Percentiles rank a stretch among this genome's conserved stretches.
Conservation (phyloP, 2,329 filamentous ascomycete genomes). For the Fusarium sp. region DNA sequence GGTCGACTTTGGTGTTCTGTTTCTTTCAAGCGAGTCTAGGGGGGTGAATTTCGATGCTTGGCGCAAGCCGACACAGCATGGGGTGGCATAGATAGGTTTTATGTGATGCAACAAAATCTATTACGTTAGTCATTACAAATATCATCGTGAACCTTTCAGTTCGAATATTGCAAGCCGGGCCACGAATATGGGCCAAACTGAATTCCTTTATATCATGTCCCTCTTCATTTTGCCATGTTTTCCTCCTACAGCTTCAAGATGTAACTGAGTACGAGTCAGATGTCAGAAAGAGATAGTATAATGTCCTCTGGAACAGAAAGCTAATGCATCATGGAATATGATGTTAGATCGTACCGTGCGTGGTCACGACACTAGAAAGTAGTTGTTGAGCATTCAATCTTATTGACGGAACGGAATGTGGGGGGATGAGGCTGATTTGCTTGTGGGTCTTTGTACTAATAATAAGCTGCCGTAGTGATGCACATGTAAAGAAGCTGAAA, state of each 20-base stretch:
- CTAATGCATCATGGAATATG: neutral
- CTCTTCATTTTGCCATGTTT: neutral
- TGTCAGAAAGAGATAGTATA: neutral
- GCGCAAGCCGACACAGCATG: constrained; percentile 1
- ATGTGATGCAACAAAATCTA: constrained; percentile 19
- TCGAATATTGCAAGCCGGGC: neutral
- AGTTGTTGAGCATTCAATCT: neutral
- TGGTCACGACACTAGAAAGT: neutral
- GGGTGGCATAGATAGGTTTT: constrained; percentile 7
- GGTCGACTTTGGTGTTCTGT: neutral
- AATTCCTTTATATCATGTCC: neutral
- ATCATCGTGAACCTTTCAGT: neutral
- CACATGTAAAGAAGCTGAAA: neutral
- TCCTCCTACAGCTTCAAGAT: neutral
- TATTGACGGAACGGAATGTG: neutral
- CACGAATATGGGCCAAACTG: neutral
- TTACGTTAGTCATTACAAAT: neutral
- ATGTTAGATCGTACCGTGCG: neutral
- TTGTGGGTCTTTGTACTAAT: neutral
- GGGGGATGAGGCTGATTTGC: neutral
- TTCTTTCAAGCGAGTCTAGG: constrained; percentile 18
- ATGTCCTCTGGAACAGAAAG: neutral
- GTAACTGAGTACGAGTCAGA: neutral
- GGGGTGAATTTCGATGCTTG: constrained; percentile 12
- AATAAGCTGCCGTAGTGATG: neutral